A percentile compares a stretch with the other conserved stretches of the same genome.
Conservation (phyloP, 2,329 filamentous ascomycete genomes). For the Thielaviopsis euricoi region DNA sequence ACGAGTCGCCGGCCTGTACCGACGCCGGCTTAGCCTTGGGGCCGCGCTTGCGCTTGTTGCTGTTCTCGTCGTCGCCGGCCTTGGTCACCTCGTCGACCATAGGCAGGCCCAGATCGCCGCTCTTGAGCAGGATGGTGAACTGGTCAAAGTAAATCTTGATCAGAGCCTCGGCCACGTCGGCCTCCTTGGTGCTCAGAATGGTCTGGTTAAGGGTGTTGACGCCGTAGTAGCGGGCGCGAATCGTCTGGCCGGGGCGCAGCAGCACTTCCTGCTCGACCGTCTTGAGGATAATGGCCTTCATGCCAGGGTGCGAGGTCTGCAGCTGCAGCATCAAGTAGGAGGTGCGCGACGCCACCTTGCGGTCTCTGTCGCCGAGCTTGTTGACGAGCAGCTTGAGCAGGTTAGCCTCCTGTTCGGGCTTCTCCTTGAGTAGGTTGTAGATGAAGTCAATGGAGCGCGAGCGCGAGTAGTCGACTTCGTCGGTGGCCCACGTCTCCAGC, state of each 20-base stretch:
- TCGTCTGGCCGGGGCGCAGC: slow-evolving; percentile 71
- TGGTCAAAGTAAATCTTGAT: slow-evolving; percentile 84
- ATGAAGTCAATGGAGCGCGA: slow-evolving; percentile 79
- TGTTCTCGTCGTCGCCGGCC: slow-evolving; percentile 16
- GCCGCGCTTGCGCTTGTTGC: slow-evolving; percentile 19
- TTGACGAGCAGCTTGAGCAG: slow-evolving; percentile 81
- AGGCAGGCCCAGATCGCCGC: slow-evolving; percentile 24
- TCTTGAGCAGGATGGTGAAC: slow-evolving; percentile 70
- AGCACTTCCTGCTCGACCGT: slow-evolving; percentile 77
- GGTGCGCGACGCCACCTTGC: slow-evolving; percentile 85
- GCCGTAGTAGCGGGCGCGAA: slow-evolving; percentile 85
- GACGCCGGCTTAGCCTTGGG: background rate
- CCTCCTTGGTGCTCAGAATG: slow-evolving; percentile 71
- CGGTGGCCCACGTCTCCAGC: slow-evolving; percentile 81
- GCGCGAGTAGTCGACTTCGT: slow-evolving; percentile 88
- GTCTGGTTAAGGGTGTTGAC: slow-evolving; percentile 96
- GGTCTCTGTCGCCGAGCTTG: slow-evolving; percentile 87
- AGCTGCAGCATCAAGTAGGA: slow-evolving; percentile 90
- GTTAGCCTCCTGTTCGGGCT: slow-evolving; percentile 94
- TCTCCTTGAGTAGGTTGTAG: slow-evolving; percentile 81
- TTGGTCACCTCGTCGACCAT: slow-evolving; percentile 22
- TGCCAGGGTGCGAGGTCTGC: slow-evolving; percentile 72
- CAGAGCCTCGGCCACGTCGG: slow-evolving; percentile 61
- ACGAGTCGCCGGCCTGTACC: slow-evolving; percentile 7
- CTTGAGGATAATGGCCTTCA: slow-evolving; percentile 79